These are phyloP conservation scores for Eucalyptus coolabah DNA, from an alignment of 345 rosid genomes.

Conservation along the genomic window DNA sequence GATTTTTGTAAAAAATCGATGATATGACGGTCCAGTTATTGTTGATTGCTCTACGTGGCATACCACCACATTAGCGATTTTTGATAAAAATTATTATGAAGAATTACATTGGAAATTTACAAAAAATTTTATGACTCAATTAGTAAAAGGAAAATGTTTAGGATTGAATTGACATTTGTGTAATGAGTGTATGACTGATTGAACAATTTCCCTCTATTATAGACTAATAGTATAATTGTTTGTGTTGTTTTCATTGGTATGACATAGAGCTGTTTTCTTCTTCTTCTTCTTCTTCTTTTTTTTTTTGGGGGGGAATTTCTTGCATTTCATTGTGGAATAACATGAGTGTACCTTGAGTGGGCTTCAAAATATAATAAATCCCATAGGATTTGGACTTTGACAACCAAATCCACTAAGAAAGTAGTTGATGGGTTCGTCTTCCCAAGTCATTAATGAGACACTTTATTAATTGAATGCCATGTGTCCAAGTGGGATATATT, in stretches of 20 bases:
- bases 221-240: neutral
- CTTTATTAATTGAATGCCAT: neutral
- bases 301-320: neutral
- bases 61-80: accelerated
- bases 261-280: neutral
- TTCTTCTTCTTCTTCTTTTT: no score
- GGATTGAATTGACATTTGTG: accelerated
- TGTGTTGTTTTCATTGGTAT: neutral
- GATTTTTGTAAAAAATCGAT: no score
- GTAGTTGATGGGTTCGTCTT: neutral
- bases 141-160: no score
- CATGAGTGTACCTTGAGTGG: neutral
- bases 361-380: neutral
- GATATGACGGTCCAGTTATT: accelerated
- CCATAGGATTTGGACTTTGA: neutral
- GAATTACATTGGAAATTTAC: neutral
- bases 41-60: accelerated
- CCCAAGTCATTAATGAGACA: neutral
- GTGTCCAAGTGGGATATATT: neutral
- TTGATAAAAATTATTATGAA: accelerated
- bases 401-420: neutral
- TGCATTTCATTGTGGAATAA: neutral
- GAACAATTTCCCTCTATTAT: no score
- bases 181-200: accelerated
- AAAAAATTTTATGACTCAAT: accelerated